A percentile compares a stretch with the other conserved stretches of the same genome.
Conservation (phyloP, 73 alveolate genomes). For the Paramecium biaurelia region DNA sequence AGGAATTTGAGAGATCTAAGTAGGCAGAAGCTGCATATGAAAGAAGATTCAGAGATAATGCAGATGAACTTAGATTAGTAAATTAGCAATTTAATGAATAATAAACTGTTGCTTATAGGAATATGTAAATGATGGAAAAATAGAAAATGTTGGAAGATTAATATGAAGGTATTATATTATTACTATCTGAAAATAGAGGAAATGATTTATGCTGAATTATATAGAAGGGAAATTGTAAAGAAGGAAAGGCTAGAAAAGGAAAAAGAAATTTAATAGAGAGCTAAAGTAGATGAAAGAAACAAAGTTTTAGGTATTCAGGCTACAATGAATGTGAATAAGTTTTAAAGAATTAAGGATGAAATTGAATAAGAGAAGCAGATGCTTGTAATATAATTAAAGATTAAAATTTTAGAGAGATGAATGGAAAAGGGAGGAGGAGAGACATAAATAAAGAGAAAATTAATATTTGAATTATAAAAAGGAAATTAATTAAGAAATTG, state of each 20-base stretch:
- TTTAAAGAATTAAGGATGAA: background rate
- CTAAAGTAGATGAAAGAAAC: conserved; percentile 54
- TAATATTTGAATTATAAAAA: background rate
- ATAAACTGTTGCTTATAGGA: conserved; percentile 43
- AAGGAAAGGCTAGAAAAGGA: conserved; percentile 42
- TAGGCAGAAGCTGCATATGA: conserved; percentile 37
- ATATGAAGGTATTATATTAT: conserved; percentile 40
- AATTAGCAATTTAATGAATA: conserved; percentile 49
- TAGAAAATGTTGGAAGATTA: conserved; percentile 46
- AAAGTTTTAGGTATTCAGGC: conserved; percentile 24
- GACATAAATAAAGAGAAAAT: conserved; percentile 29
- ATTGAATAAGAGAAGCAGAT: conserved; percentile 42
- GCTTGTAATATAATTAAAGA: background rate
- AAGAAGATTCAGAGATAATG: conserved; percentile 37
- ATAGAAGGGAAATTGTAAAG: conserved; percentile 42
- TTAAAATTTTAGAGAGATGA: conserved; percentile 7
- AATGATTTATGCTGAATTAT: conserved; percentile 62
- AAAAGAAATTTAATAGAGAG: conserved; percentile 25
- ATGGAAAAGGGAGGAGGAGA: conserved; percentile 59
- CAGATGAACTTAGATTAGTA: conserved; percentile 59
- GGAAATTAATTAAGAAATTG: background rate
- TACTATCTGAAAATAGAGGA: conserved; percentile 31
- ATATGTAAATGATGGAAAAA: conserved; percentile 58
- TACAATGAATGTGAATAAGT: conserved; percentile 5
- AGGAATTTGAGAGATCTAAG: conserved; percentile 33